Conservation (phyloP, 805 yeast genomes). For the Zygosaccharomyces siamensis region DNA sequence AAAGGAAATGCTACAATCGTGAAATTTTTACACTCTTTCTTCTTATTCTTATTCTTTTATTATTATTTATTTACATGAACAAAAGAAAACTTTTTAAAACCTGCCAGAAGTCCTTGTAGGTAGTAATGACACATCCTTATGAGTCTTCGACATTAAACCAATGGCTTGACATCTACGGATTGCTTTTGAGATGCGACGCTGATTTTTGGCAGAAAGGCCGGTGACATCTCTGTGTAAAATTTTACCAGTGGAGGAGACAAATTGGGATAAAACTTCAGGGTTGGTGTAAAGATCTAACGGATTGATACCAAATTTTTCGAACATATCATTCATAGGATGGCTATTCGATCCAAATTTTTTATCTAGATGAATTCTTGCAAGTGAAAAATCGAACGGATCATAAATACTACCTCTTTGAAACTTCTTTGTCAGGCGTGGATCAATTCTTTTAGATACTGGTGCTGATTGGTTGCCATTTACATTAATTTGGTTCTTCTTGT, state of each 20-base stretch:
- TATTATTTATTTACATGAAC: conserved; percentile 11
- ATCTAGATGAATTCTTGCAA: conserved; percentile 52
- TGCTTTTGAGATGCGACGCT: conserved; percentile 67
- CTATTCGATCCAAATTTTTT: conserved; percentile 33
- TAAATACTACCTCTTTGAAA: conserved; percentile 54
- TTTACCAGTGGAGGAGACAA: conserved; percentile 66
- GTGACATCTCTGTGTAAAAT: conserved; percentile 69
- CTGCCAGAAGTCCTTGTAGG: conserved; percentile 30
- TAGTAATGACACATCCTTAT: conserved; percentile 49
- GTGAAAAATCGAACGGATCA: conserved; percentile 77
- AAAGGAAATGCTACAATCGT: conserved; percentile 11
- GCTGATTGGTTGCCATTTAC: conserved; percentile 8
- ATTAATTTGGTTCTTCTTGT: conserved; percentile 11
- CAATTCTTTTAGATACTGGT: conserved; percentile 27
- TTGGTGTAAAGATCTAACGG: conserved; percentile 68
- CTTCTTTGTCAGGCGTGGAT: conserved; percentile 40
- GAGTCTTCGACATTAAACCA: conserved; percentile 75
- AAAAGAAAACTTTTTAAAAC: conserved; percentile 6
- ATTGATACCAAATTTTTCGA: conserved; percentile 50
- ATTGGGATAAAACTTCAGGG: conserved; percentile 64
- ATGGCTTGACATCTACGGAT: conserved; percentile 74
- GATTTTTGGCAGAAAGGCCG: conserved; percentile 62
- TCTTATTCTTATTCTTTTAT: conserved; percentile 6
- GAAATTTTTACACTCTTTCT: conserved; percentile 1
- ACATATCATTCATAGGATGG: conserved; percentile 32